Evolutionary conservation across 352 stramenopile species (phyloP).

Genomic region (Phytophthora cajani): DNA sequence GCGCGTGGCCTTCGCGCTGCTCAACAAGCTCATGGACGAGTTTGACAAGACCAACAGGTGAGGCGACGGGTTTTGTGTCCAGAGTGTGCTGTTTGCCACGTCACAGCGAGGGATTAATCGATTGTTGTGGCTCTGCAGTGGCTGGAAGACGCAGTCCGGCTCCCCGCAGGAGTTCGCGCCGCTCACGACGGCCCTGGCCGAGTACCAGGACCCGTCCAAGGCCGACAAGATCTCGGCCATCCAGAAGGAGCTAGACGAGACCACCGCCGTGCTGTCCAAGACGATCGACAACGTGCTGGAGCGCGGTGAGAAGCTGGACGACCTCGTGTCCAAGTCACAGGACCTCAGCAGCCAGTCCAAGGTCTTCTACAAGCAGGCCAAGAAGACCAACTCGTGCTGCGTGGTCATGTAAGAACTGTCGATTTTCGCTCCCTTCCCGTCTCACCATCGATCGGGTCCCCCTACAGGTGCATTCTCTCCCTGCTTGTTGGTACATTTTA

Average conservation of each 20-base stretch:
- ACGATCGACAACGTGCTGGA: conserved; percentile 99
- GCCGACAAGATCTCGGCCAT: conserved; percentile 99
- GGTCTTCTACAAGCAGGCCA: conserved; percentile 99
- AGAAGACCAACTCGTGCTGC: conserved; percentile 99
- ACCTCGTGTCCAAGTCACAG: conserved; percentile 98
- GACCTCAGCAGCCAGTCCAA: conserved; percentile 98
- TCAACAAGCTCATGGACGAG: conserved; percentile 97
- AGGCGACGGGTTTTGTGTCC: conserved; percentile 24
- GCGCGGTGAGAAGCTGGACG: conserved; percentile 98
- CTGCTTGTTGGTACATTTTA: conserved; percentile 49
- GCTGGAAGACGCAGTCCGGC: conserved; percentile 65
- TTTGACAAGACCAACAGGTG: conserved; percentile 85
- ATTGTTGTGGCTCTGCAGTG: conserved; percentile 32
- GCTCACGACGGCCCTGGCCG: conserved; percentile 92
- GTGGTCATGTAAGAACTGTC: conserved; percentile 84
- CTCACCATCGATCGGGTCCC: conserved; percentile 22
- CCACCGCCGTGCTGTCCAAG: conserved; percentile 98
- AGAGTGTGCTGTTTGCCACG: conserved; percentile 4
- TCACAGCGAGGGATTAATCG: conserved; percentile 28
- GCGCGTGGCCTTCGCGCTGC: conserved; percentile 97
- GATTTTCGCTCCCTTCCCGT: conserved; percentile 20
- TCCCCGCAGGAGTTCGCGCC: conserved; percentile 91
- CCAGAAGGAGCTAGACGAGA: conserved; percentile 99
- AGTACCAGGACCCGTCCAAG: conserved; percentile 98
- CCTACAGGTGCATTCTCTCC: conserved; percentile 34